A percentile compares a stretch with the other conserved stretches of the same genome.
These are phyloP conservation scores for Dunaliella salina DNA, from an alignment of 163 green algal species.

Conservation along the genomic window DNA sequence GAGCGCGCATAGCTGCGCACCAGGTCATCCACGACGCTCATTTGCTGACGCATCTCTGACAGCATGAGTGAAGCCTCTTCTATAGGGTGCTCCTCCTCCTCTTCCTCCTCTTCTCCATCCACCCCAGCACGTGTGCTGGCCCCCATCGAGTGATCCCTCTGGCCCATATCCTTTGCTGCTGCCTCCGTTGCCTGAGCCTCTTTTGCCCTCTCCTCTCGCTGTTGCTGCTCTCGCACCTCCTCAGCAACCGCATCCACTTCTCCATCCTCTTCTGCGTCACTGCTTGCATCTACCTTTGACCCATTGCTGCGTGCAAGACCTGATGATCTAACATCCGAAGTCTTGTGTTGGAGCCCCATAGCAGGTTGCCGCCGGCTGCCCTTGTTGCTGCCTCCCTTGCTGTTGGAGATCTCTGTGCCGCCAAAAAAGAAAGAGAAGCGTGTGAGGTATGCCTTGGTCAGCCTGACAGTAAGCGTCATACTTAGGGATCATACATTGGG, in stretches of 20 bases:
- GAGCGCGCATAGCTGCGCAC: constrained; percentile 5
- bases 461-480: no score
- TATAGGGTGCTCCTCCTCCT: neutral
- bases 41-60: constrained; percentile 4
- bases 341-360: no score
- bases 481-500: no score
- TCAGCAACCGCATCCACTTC: neutral
- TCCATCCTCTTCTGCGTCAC: neutral
- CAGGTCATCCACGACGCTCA: neutral
- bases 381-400: no score
- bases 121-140: neutral
- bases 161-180: no score
- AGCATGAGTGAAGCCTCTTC: neutral
- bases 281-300: no score
- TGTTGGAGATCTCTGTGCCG: no score
- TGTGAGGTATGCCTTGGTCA: no score
- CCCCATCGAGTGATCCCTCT: neutral
- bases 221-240: neutral
- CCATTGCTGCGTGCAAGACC: no score
- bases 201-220: constrained; percentile 1
- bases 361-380: no score
- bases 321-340: no score
- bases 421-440: no score
- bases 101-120: neutral
- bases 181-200: neutral